Percentiles rank a stretch among this genome's conserved stretches.
Evolutionary conservation across 1,139 yeast genomes (phyloP).

Genomic region (Saccharomyces hybrid): DNA sequence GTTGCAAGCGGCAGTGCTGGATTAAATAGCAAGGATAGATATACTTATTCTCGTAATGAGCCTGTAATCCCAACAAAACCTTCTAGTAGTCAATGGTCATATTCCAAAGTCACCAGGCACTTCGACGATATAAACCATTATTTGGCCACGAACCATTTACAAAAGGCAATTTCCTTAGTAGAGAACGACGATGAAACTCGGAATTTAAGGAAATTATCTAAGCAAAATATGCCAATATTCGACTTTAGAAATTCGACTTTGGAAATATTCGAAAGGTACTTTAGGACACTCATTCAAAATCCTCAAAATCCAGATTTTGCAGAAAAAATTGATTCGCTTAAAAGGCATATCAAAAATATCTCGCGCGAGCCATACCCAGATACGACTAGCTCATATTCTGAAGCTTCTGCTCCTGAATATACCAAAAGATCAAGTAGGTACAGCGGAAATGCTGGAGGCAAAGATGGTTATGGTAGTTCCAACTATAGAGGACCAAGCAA

Average conservation of each 20-base stretch:
- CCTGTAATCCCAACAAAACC: not conserved
- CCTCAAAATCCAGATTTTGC: slow-evolving; percentile 13
- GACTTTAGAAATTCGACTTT: slow-evolving; percentile 12
- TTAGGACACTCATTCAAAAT: slow-evolving; percentile 12
- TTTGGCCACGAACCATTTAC: slow-evolving; percentile 14
- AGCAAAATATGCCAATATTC: slow-evolving; percentile 8
- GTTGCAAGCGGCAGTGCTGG: not conserved
- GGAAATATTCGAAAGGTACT: slow-evolving; percentile 13
- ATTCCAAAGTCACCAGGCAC: slow-evolving; percentile 15
- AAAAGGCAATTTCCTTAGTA: slow-evolving; percentile 11
- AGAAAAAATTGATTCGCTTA: slow-evolving; percentile 9
- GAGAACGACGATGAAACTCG: slow-evolving; percentile 11
- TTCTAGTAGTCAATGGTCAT: slow-evolving; percentile 9
- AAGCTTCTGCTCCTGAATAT: not conserved
- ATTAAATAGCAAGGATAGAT: not conserved
- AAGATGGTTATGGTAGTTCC: not conserved
- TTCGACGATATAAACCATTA: slow-evolving; percentile 17
- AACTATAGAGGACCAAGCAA: not conserved
- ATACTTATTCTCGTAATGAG: not conserved
- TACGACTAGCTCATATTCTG: not conserved
- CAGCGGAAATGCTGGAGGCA: not conserved
- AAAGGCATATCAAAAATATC: not conserved
- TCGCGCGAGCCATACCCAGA: not conserved
- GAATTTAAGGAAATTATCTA: slow-evolving; percentile 7
- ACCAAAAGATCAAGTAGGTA: not conserved